Evolutionary conservation across 306 rosid genomes (phyloP).

Genomic region (Alnus glutinosa): DNA sequence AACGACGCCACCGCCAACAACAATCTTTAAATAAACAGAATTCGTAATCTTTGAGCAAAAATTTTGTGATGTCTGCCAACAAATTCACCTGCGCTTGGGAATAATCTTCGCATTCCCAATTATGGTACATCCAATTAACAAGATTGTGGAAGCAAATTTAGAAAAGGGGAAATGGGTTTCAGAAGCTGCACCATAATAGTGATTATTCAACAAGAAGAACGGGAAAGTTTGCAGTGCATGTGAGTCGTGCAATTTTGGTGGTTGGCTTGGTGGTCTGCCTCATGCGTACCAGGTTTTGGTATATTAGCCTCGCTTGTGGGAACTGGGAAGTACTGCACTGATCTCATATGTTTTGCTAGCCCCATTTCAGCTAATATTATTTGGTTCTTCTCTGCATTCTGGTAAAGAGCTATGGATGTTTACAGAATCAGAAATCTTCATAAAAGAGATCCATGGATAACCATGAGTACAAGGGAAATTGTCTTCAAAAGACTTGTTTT

Average conservation of each 20-base stretch:
- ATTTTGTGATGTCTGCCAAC: conserved; percentile 20
- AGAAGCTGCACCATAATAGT: conserved; percentile 10
- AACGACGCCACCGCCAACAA: too few species aligned
- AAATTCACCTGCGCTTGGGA: conserved; percentile 83
- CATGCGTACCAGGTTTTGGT: conserved; percentile 70
- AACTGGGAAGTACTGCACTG: conserved; percentile 59
- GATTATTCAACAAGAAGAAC: conserved; percentile 26
- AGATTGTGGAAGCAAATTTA: conserved; percentile 70
- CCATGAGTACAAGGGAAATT: neutral
- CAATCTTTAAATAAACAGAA: too few species aligned
- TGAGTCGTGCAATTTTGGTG: conserved; percentile 71
- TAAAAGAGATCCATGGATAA: conserved; percentile 5
- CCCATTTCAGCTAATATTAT: conserved; percentile 61
- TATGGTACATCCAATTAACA: conserved; percentile 81
- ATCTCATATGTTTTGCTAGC: conserved; percentile 90
- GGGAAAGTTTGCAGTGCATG: conserved; percentile 34
- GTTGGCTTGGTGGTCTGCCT: conserved; percentile 54
- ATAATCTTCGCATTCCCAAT: conserved; percentile 81
- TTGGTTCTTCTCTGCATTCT: conserved; percentile 61
- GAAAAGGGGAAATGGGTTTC: conserved; percentile 24
- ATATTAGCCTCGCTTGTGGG: conserved; percentile 73
- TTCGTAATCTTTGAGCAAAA: too few species aligned
- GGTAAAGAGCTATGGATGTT: conserved; percentile 62
- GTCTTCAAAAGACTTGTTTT: neutral
- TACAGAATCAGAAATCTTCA: neutral